Base-by-base conservation (phyloP, 495 filamentous ascomycete species). In the Extremus antarcticus region DNA sequence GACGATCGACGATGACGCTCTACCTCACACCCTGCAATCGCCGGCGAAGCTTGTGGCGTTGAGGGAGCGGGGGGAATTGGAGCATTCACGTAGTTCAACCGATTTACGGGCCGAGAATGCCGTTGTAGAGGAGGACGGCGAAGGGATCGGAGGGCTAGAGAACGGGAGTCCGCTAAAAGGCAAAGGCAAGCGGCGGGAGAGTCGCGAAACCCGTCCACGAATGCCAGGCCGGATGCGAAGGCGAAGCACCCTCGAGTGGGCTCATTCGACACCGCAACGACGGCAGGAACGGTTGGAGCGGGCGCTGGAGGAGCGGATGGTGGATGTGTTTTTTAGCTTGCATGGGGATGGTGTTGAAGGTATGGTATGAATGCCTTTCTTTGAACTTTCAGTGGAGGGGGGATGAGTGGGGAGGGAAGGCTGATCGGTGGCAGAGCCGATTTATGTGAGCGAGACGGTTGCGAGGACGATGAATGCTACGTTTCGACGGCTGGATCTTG, bases 401-500 rank as follows among this genome's bases (percentile, higher is more conserved):
- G 32, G 43, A 8, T 46, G 19, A 10, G 10, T 40, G 35, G n/a
- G 9, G 35, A 9, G 35, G 10, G 35, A 47, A 25, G 1, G 9
- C 17, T n/a, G n/a, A n/a, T n/a, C n/a, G n/a, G n/a, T n/a, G n/a
- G n/a, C 25, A 38, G 83, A 87, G 19, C 90, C 92, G 0, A 70
- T 97, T 21, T 98, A 97, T 66, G 81, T 95, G 65, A 95, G 89
- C 69, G 92, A 98, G 71, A 72, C 86, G 40, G 75, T 82, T 16
- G 78, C 86, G 56, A 81, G 81, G 65, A 78, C 87, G 16, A 90
- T 87, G 68, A 97, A 97, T 70, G 90, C 90, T 40, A 87, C 81
- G 63, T 98, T 95, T 66, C 81, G 83, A 40, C 81, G 83, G 55
- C 94, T 97, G 67, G 88, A 97, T 56, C 76, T 96, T 16, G 77